phyloP scores from a whole-genome alignment of 208 protist species.

The Trypanosoma avium region DNA sequence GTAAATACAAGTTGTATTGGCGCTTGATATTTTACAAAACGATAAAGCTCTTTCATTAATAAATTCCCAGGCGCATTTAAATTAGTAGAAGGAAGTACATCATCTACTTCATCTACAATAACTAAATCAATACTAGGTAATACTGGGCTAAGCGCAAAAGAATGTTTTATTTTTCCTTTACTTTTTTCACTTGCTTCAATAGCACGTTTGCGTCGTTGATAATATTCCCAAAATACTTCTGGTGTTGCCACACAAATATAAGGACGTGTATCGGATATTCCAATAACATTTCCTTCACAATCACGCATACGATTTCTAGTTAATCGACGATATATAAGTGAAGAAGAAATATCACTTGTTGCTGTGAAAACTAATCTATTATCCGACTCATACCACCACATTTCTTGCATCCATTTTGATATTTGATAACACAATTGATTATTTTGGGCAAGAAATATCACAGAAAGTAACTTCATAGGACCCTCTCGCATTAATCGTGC shows the following conservation, averaged over 20 bases:
- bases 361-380: slow-evolving; percentile 80
- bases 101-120: slow-evolving; percentile 88
- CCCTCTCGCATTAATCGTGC: slow-evolving; percentile 85
- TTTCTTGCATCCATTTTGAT: slow-evolving; percentile 77
- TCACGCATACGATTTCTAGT: slow-evolving; percentile 63
- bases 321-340: slow-evolving; percentile 77
- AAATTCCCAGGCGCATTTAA: slow-evolving; percentile 69
- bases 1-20: slow-evolving; percentile 88
- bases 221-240: slow-evolving; percentile 74
- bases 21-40: slow-evolving; percentile 84
- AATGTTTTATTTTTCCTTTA: slow-evolving; percentile 44
- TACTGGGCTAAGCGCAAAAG: slow-evolving; percentile 69
- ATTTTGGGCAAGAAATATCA: slow-evolving; percentile 72
- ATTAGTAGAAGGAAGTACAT: slow-evolving; percentile 69
- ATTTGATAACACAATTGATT: slow-evolving; percentile 81
- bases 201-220: slow-evolving; percentile 42
- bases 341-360: slow-evolving; percentile 50
- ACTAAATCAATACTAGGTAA: slow-evolving; percentile 77
- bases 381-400: slow-evolving; percentile 90
- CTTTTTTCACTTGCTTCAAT: slow-evolving; percentile 50
- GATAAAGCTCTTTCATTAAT: slow-evolving; percentile 82
- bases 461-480: slow-evolving; percentile 86
- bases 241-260: slow-evolving; percentile 85
- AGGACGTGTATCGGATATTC: slow-evolving; percentile 64
- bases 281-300: slow-evolving; percentile 30